A percentile compares a stretch with the other conserved stretches of the same genome.
These are phyloP conservation scores for Aspergillus novofumigatus DNA, from an alignment of 2,329 filamentous ascomycete species.

Conservation along the genomic window DNA sequence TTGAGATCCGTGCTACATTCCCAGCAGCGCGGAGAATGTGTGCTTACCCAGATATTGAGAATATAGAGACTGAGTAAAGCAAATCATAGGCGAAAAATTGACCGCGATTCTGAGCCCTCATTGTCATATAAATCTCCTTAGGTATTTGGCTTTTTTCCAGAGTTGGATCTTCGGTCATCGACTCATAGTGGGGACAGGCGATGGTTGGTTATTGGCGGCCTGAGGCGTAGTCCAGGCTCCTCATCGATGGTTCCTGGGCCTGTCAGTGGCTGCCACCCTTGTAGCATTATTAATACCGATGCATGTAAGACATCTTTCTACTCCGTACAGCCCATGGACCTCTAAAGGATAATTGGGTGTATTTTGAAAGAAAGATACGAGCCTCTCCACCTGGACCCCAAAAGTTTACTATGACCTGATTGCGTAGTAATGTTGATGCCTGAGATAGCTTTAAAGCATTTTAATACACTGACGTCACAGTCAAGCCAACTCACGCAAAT, in stretches of 20 bases:
- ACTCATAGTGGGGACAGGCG: conserved; percentile 15
- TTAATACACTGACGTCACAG: not conserved
- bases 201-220: conserved; percentile 1
- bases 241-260: not conserved
- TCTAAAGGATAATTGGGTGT: not conserved
- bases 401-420: not conserved
- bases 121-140: not conserved
- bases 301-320: not conserved
- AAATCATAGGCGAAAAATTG: not conserved
- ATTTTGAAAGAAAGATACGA: not conserved
- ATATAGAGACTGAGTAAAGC: not conserved
- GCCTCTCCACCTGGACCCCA: not conserved
- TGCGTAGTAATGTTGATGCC: not conserved
- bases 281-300: conserved; percentile 4
- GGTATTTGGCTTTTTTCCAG: not conserved
- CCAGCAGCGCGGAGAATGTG: not conserved
- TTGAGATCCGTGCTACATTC: conserved; percentile 8
- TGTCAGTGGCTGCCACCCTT: conserved; percentile 1
- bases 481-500: not conserved
- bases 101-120: not conserved
- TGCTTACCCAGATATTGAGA: not conserved
- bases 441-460: not conserved
- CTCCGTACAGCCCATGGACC: not conserved
- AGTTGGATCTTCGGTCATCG: conserved; percentile 12
- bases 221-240: conserved; percentile 1